Percentiles rank a stretch among this genome's conserved stretches.
phyloP scores from a whole-genome alignment of 2,329 filamentous ascomycete genomes.

The Stemphylium lycopersici region DNA sequence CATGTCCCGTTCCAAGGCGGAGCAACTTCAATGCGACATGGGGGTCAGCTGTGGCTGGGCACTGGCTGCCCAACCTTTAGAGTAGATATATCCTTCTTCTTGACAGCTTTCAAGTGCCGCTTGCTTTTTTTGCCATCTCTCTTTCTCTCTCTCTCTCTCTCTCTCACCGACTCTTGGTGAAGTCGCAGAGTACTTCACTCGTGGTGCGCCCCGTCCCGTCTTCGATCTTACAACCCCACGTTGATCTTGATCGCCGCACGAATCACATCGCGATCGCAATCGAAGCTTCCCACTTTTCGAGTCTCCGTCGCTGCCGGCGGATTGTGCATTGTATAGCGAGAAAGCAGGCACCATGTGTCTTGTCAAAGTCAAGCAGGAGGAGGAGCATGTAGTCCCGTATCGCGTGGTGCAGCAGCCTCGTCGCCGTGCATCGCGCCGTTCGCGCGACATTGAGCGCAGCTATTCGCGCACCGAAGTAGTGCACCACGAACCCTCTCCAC shows the following conservation, averaged over 20 bases:
- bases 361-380: slow-evolving; percentile 53
- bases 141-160: not conserved
- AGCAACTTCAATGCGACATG: slow-evolving; percentile 30
- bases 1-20: slow-evolving; percentile 34
- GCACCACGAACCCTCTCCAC: slow-evolving; percentile 36
- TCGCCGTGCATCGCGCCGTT: slow-evolving; percentile 34
- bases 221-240: slow-evolving; percentile 26
- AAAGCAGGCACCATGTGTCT: slow-evolving; percentile 51
- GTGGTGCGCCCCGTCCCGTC: slow-evolving; percentile 15
- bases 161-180: not conserved
- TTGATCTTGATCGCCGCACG: slow-evolving; percentile 32
- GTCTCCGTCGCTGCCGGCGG: not conserved
- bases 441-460: slow-evolving; percentile 26
- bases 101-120: slow-evolving; percentile 22
- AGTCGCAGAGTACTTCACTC: slow-evolving; percentile 5
- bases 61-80: slow-evolving; percentile 27
- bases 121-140: slow-evolving; percentile 10
- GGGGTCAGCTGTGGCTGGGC: slow-evolving; percentile 41
- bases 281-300: slow-evolving; percentile 10
- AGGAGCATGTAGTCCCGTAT: slow-evolving; percentile 52
- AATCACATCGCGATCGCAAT: slow-evolving; percentile 44
- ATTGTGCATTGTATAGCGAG: slow-evolving; percentile 4
- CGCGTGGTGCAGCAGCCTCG: slow-evolving; percentile 41
- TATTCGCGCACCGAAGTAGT: slow-evolving; percentile 43
- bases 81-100: slow-evolving; percentile 25